Evolutionary conservation across 2,329 filamentous ascomycete species (phyloP).

Genomic region (Aspergillus sp.): DNA sequence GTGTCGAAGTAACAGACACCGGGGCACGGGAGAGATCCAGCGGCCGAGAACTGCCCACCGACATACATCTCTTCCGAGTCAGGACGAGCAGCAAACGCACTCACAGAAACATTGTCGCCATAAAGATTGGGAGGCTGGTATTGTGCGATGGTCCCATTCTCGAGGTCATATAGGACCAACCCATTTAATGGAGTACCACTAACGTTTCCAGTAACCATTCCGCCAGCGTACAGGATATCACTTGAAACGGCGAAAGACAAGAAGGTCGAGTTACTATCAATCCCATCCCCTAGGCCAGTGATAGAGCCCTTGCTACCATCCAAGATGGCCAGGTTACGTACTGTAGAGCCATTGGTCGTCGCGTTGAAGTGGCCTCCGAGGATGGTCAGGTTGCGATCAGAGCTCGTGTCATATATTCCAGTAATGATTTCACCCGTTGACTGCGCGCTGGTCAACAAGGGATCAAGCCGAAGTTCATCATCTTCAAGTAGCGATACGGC

Average conservation of each 20-base stretch:
- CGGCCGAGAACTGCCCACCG: constrained; percentile 78
- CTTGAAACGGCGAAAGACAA: constrained; percentile 66
- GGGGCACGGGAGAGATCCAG: constrained; percentile 78
- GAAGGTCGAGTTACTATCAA: constrained; percentile 74
- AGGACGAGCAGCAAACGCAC: constrained; percentile 72
- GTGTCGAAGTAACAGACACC: constrained; percentile 79
- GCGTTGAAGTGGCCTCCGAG: constrained; percentile 84
- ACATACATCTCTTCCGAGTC: constrained; percentile 76
- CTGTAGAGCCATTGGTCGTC: constrained; percentile 62
- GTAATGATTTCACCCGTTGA: constrained; percentile 55
- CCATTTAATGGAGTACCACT: constrained; percentile 65
- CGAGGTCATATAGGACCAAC: constrained; percentile 76
- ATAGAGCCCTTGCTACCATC: constrained; percentile 71
- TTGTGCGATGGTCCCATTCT: constrained; percentile 58
- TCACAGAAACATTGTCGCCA: constrained; percentile 70
- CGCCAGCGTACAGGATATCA: constrained; percentile 77
- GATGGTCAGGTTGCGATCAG: constrained; percentile 76
- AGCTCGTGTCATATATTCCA: constrained; percentile 72
- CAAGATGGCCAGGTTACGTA: constrained; percentile 81
- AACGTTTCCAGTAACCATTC: constrained; percentile 69
- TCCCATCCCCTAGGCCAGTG: constrained; percentile 63
- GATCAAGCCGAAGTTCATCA: constrained; percentile 37
- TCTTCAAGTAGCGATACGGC: constrained; percentile 63
- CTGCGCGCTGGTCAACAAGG: constrained; percentile 48
- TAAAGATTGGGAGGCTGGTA: constrained; percentile 74